These are phyloP conservation scores for Protea cynaroides DNA, from an alignment of 164 flowering plant genomes.

Conservation along the genomic window DNA sequence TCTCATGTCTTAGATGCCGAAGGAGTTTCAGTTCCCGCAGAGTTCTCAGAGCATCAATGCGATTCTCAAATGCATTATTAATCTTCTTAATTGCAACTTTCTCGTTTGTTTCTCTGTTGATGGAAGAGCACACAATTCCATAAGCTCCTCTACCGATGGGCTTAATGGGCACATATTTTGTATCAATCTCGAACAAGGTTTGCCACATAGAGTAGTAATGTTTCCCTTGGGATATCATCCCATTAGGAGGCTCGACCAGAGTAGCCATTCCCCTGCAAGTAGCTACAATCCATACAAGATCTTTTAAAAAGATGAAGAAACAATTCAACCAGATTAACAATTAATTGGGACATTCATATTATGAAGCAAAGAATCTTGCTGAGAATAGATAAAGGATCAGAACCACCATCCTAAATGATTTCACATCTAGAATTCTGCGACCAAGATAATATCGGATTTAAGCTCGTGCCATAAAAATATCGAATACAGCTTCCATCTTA, in stretches of 20 bases:
- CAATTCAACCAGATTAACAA: not conserved
- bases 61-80: conserved; percentile 77
- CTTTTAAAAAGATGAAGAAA: not conserved
- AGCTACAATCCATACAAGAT: not conserved
- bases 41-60: conserved; percentile 82
- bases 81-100: conserved; percentile 94
- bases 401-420: not conserved
- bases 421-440: no score
- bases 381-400: not conserved
- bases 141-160: conserved; percentile 95
- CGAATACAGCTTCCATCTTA: not conserved
- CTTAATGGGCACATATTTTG: conserved; percentile 84
- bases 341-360: not conserved
- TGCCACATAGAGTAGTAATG: conserved; percentile 95
- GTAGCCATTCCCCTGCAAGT: conserved; percentile 60
- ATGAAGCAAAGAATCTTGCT: not conserved
- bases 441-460: no score
- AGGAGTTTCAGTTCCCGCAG: conserved; percentile 85
- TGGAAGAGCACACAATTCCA: conserved; percentile 87
- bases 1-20: conserved; percentile 75
- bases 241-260: conserved; percentile 82
- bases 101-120: conserved; percentile 82
- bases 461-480: no score
- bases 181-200: conserved; percentile 83
- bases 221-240: conserved; percentile 51